These are phyloP conservation scores for Lumnitzera littorea DNA, from an alignment of 345 rosid genomes.

Conservation along the genomic window DNA sequence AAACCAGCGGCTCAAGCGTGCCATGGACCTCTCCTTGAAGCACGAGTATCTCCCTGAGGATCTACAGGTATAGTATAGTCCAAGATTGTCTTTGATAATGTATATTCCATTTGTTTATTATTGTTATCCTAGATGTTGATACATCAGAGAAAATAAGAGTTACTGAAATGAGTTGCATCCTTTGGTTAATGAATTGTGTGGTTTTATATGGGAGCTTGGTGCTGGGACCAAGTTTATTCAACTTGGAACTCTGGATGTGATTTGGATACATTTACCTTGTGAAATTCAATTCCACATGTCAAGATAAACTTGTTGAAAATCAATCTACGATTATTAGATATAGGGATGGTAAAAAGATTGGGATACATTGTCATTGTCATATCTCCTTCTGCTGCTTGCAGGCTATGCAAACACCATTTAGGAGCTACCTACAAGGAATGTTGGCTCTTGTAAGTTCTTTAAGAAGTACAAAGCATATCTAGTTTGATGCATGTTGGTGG, in stretches of 20 bases:
- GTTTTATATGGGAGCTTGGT: too few relatives aligned
- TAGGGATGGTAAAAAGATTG: too few relatives aligned
- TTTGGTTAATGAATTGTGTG: too few relatives aligned
- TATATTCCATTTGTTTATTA: background rate
- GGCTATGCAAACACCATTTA: conserved; percentile 95
- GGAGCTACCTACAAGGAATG: conserved; percentile 88
- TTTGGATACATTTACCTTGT: too few relatives aligned
- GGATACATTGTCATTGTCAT: background rate
- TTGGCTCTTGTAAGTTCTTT: conserved; percentile 73
- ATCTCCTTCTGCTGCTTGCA: conserved; percentile 16
- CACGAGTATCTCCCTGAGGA: conserved; percentile 78
- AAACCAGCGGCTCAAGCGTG: conserved; percentile 93
- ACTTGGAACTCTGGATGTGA: too few relatives aligned
- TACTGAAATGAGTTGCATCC: too few relatives aligned
- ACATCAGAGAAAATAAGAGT: background rate
- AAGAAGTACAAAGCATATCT: background rate
- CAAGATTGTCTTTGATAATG: background rate
- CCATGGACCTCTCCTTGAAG: conserved; percentile 98
- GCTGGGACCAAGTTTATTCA: too few relatives aligned
- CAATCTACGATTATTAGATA: too few relatives aligned
- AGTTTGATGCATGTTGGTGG: too few relatives aligned
- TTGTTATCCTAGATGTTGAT: background rate
- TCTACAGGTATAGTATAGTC: conserved; percentile 63
- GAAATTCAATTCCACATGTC: too few relatives aligned
- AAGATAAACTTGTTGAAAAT: too few relatives aligned